Conservation (phyloP, 768 basidiomycete genomes). For the Amanita rubescens region DNA sequence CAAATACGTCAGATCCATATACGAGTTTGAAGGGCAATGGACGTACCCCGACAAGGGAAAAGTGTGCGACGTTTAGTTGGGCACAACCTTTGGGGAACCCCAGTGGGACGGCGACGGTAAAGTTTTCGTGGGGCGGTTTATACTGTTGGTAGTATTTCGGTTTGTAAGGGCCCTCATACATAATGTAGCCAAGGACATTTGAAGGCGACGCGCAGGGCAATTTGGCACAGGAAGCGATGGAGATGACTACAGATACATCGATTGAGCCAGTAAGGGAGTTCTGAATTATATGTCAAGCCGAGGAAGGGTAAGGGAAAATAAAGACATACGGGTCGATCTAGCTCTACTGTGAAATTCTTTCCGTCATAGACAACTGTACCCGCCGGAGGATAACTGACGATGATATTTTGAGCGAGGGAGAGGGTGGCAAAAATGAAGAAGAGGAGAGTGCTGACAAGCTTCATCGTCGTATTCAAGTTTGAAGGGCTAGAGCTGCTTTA, state of each 20-base stretch:
- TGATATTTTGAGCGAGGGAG: slow-evolving; percentile 32
- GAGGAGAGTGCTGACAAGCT: neutral
- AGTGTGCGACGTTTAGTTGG: slow-evolving; percentile 29
- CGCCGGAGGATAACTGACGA: slow-evolving; percentile 33
- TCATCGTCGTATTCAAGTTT: slow-evolving; percentile 1
- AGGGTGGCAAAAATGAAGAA: slow-evolving; percentile 16
- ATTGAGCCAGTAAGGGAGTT: slow-evolving; percentile 28
- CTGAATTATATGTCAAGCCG: slow-evolving; percentile 15
- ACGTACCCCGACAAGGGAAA: slow-evolving; percentile 34
- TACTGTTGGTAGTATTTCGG: slow-evolving; percentile 25
- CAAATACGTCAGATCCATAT: neutral
- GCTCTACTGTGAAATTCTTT: slow-evolving; percentile 31
- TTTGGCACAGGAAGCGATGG: slow-evolving; percentile 28
- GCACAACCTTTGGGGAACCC: slow-evolving; percentile 20
- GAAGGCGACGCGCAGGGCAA: slow-evolving; percentile 16
- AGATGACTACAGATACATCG: slow-evolving; percentile 41
- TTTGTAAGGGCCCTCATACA: slow-evolving; percentile 40
- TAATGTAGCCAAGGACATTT: slow-evolving; percentile 31
- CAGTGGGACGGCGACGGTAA: slow-evolving; percentile 31
- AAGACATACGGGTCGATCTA: slow-evolving; percentile 39
- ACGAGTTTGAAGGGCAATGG: no score
- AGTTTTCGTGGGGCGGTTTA: slow-evolving; percentile 38
- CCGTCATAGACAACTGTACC: slow-evolving; percentile 30
- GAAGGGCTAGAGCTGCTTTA: no score
- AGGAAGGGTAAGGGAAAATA: neutral